A percentile compares a stretch with the other conserved stretches of the same genome.
Evolutionary conservation across 768 basidiomycete species (phyloP).

Genomic region (Suillus occidentalis): DNA sequence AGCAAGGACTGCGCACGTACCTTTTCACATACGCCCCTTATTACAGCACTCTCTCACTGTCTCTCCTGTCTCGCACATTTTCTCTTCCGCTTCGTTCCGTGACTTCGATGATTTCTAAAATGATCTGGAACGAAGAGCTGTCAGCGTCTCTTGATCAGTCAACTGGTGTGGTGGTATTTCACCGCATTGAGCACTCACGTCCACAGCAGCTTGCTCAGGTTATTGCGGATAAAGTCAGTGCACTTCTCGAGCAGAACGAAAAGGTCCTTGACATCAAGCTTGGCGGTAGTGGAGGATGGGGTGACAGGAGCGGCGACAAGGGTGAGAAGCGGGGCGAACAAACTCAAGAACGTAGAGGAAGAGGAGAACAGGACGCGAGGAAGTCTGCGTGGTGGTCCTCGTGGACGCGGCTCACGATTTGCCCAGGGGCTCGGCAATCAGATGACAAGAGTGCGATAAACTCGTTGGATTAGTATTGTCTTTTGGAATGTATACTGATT

Average conservation of each 20-base stretch:
- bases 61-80: slow-evolving; percentile 86
- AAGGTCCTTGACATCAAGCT: slow-evolving; percentile 85
- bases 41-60: slow-evolving; percentile 88
- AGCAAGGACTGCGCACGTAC: slow-evolving; percentile 95
- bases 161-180: slow-evolving; percentile 88
- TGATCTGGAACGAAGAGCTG: slow-evolving; percentile 98
- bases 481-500: not conserved
- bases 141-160: slow-evolving; percentile 92
- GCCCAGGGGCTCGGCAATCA: slow-evolving; percentile 82
- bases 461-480: no score
- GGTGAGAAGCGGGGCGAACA: slow-evolving; percentile 49
- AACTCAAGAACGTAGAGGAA: slow-evolving; percentile 72
- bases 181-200: slow-evolving; percentile 85
- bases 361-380: slow-evolving; percentile 60
- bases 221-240: slow-evolving; percentile 83
- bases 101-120: slow-evolving; percentile 60
- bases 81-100: slow-evolving; percentile 78
- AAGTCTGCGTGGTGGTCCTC: slow-evolving; percentile 58
- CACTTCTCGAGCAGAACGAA: slow-evolving; percentile 90
- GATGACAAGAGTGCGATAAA: slow-evolving; percentile 46
- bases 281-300: slow-evolving; percentile 64
- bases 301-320: slow-evolving; percentile 42
- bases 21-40: slow-evolving; percentile 89
- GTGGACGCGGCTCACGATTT: slow-evolving; percentile 79
- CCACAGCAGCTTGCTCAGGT: slow-evolving; percentile 88